Conservation (phyloP, 768 basidiomycete species). For the Mycena floridula region DNA sequence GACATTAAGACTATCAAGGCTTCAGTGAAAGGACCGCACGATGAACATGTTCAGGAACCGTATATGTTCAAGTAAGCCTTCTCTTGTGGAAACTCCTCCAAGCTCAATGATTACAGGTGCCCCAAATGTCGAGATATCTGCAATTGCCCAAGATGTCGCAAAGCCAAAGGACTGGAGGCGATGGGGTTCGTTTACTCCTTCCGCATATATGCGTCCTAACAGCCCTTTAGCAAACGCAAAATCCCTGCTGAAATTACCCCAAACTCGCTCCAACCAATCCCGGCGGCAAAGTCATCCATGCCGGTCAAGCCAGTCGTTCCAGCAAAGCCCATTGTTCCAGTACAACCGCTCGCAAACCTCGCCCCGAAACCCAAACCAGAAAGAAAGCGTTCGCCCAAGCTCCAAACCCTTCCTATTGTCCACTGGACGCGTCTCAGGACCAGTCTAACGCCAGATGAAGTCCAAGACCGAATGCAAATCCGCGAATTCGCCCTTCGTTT, state of each 20-base stretch:
- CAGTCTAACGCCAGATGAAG: constrained; percentile 36
- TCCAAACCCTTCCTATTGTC: constrained; percentile 35
- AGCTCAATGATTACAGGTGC: constrained; percentile 51
- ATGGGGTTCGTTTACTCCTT: constrained; percentile 46
- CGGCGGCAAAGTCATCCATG: too few relatives aligned
- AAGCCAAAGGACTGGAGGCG: constrained; percentile 52
- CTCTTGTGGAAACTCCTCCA: too few relatives aligned
- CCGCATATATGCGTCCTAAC: too few relatives aligned
- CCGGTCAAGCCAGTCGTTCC: too few relatives aligned
- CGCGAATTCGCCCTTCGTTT: constrained; percentile 74
- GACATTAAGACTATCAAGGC: constrained; percentile 35
- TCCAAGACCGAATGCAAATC: constrained; percentile 59
- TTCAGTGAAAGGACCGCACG: constrained; percentile 9
- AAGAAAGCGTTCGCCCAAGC: constrained; percentile 18
- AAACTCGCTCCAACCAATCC: too few relatives aligned
- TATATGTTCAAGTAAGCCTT: constrained; percentile 49
- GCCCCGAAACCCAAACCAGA: too few relatives aligned
- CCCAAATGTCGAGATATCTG: constrained; percentile 62
- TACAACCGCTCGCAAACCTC: too few relatives aligned
- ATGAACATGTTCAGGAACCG: constrained; percentile 17
- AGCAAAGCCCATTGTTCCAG: too few relatives aligned
- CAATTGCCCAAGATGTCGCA: constrained; percentile 63
- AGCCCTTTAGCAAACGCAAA: too few relatives aligned
- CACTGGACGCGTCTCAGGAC: constrained; percentile 49
- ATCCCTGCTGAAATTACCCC: too few relatives aligned